Conservation (phyloP, 2,329 filamentous ascomycete species). For the Trichoderma koningiopsis region DNA sequence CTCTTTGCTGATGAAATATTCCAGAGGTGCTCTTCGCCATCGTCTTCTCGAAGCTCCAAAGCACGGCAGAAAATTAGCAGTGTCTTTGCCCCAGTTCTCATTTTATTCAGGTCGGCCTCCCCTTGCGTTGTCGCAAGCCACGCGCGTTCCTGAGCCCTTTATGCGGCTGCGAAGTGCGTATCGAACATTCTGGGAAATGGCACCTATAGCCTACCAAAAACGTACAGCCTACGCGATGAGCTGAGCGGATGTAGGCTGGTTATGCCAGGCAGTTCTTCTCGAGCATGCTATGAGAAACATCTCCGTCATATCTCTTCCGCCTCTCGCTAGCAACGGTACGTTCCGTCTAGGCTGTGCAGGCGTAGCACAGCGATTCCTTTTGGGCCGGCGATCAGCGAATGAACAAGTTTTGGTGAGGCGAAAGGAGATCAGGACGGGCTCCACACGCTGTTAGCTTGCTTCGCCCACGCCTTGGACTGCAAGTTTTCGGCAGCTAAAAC, state of each 20-base stretch:
- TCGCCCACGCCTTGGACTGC: background rate
- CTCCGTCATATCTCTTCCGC: background rate
- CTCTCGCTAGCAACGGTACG: background rate
- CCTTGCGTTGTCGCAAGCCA: conserved; percentile 10
- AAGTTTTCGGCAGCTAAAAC: conserved; percentile 5
- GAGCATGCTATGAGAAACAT: background rate
- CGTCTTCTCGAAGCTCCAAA: background rate
- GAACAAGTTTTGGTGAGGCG: background rate
- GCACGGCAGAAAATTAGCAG: background rate
- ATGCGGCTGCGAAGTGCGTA: background rate
- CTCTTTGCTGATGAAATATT: background rate
- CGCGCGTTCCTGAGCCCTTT: background rate
- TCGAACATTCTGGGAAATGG: background rate
- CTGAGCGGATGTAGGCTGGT: background rate
- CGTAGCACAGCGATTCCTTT: background rate
- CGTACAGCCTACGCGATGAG: background rate
- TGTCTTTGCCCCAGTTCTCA: background rate
- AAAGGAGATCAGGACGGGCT: background rate
- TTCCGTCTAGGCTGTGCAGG: background rate
- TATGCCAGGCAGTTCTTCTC: background rate
- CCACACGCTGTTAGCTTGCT: conserved; percentile 8
- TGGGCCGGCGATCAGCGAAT: background rate
- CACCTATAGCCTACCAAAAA: background rate
- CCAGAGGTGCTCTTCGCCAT: background rate
- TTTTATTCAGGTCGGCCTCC: conserved; percentile 3